phyloP scores from a whole-genome alignment of 2,329 filamentous ascomycete species.

The Aspergillus unguis region DNA sequence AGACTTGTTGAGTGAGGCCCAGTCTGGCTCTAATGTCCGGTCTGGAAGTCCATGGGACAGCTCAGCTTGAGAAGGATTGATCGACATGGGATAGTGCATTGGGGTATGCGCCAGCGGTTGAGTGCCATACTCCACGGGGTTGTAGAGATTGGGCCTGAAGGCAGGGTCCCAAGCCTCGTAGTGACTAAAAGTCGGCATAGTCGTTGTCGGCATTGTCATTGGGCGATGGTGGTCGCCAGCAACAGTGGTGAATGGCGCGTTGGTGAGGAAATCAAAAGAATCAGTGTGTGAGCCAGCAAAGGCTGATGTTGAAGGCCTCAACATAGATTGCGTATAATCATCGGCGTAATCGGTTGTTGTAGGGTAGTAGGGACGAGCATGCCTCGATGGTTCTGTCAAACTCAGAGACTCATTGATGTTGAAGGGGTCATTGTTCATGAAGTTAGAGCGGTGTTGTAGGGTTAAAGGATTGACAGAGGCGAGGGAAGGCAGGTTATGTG shows the following conservation, averaged over 20 bases:
- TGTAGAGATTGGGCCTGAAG: slow-evolving; percentile 35
- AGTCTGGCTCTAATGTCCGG: slow-evolving; percentile 12
- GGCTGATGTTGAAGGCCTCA: slow-evolving; percentile 26
- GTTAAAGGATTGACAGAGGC: slow-evolving; percentile 25
- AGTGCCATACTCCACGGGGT: slow-evolving; percentile 29
- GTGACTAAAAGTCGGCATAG: slow-evolving; percentile 21
- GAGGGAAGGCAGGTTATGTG: slow-evolving; percentile 24
- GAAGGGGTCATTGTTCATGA: slow-evolving; percentile 24
- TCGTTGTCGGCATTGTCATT: slow-evolving; percentile 17
- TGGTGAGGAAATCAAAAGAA: slow-evolving; percentile 31
- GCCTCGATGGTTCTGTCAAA: slow-evolving; percentile 26
- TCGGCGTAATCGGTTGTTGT: slow-evolving; percentile 29
- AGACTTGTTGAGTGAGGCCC: slow-evolving; percentile 31
- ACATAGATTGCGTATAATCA: slow-evolving; percentile 26
- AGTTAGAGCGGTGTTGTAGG: slow-evolving; percentile 20
- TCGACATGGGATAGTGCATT: slow-evolving; percentile 30
- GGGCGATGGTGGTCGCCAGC: slow-evolving; percentile 23
- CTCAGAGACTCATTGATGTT: slow-evolving; percentile 28
- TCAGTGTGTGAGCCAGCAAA: slow-evolving; percentile 30
- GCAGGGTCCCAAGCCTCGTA: slow-evolving; percentile 32
- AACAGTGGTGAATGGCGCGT: slow-evolving; percentile 23
- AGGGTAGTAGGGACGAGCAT: slow-evolving; percentile 28
- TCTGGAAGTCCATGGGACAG: slow-evolving; percentile 21
- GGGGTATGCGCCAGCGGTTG: slow-evolving; percentile 25
- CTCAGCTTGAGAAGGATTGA: slow-evolving; percentile 25